phyloP scores from a whole-genome alignment of 805 yeast genomes.

The Saccharomycopsis sp. region DNA sequence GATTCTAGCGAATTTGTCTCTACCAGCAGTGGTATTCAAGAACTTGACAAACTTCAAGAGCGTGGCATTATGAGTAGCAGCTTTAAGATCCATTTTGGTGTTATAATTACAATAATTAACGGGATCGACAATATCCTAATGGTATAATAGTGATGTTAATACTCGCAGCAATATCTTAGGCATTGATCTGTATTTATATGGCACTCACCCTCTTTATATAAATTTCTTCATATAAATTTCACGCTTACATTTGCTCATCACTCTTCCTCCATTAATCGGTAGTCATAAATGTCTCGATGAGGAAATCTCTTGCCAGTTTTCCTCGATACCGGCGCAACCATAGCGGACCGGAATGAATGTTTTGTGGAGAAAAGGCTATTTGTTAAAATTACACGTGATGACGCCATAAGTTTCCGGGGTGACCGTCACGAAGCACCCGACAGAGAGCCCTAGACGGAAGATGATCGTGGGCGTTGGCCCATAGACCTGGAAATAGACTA shows the following conservation, averaged over 20 bases:
- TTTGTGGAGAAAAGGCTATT: neutral
- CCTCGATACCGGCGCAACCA: neutral
- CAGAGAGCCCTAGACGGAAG: no score
- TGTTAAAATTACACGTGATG: neutral
- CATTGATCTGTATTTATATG: no score
- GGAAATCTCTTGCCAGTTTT: neutral
- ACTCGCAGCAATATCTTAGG: no score
- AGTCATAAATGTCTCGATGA: neutral
- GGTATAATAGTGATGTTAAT: no score
- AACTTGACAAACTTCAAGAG: slow-evolving; percentile 7
- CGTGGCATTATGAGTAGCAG: slow-evolving; percentile 2
- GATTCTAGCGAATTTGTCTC: slow-evolving; percentile 17
- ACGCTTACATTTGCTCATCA: neutral
- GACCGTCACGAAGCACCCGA: neutral
- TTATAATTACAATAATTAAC: no score
- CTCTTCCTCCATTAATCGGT: neutral
- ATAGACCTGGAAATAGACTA: no score
- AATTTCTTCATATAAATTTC: neutral
- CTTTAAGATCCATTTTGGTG: neutral
- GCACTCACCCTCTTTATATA: neutral
- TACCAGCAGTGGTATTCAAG: slow-evolving; percentile 15
- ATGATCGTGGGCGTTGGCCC: no score
- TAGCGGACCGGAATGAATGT: neutral
- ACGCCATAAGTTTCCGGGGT: neutral
- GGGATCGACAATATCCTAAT: no score